phyloP scores from a whole-genome alignment of 768 basidiomycete genomes.

The Boletus subparvulus region DNA sequence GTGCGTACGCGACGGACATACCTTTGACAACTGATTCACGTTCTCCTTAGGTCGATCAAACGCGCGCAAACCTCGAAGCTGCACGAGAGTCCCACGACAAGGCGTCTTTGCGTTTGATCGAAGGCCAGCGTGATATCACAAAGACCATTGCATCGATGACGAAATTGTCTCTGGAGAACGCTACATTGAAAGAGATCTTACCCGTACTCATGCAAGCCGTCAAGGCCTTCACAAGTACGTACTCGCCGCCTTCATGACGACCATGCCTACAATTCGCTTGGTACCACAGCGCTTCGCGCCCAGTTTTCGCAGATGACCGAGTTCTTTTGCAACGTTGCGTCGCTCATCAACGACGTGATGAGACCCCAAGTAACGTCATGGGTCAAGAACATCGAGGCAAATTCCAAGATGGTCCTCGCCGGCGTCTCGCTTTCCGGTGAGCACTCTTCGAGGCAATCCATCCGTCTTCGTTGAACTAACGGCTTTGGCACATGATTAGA shows the following conservation, averaged over 20 bases:
- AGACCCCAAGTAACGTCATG: constrained; percentile 17
- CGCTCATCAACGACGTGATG: constrained; percentile 23
- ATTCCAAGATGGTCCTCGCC: constrained; percentile 17
- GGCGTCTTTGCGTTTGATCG: constrained; percentile 11
- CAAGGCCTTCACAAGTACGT: constrained; percentile 16
- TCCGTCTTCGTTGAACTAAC: not conserved
- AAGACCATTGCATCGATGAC: constrained; percentile 21
- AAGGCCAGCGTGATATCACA: constrained; percentile 20
- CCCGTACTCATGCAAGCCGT: constrained; percentile 19
- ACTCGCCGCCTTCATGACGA: too few species aligned
- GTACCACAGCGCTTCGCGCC: constrained; percentile 10
- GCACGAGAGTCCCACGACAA: constrained; percentile 17
- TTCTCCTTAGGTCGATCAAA: constrained; percentile 18
- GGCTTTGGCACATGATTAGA: not conserved
- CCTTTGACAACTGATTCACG: not conserved
- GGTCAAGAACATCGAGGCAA: constrained; percentile 15
- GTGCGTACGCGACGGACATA: not conserved
- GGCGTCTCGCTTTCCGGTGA: constrained; percentile 17
- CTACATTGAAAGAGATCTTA: constrained; percentile 17
- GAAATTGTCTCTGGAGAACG: constrained; percentile 19
- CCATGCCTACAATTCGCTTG: not conserved
- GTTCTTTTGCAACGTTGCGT: constrained; percentile 18
- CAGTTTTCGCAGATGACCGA: constrained; percentile 20
- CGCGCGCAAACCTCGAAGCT: constrained; percentile 20
- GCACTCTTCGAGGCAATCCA: too few species aligned